These are phyloP conservation scores for Penicillium dipodomyicola DNA, from an alignment of 495 filamentous ascomycete genomes.

Conservation along the genomic window DNA sequence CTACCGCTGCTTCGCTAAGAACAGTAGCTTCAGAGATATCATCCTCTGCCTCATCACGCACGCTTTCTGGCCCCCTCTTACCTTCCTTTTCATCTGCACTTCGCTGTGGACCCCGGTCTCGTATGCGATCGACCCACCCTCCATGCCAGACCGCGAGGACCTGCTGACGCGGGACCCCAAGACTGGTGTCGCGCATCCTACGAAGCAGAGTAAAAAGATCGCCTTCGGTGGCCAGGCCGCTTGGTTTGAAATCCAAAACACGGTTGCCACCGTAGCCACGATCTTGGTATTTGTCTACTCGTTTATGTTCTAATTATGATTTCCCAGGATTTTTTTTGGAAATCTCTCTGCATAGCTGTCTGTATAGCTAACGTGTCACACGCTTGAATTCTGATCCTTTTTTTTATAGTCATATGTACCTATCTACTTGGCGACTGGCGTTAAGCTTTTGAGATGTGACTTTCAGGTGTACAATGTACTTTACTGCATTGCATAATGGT, in stretches of 20 bases:
- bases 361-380: conserved; percentile 14
- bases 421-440: not conserved
- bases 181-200: conserved; percentile 47
- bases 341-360: conserved; percentile 7
- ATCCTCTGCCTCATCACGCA: conserved; percentile 45
- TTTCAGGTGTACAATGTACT: not conserved
- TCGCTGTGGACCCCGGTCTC: conserved; percentile 41
- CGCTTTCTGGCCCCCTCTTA: conserved; percentile 48
- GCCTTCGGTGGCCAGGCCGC: conserved; percentile 41
- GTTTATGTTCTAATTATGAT: conserved; percentile 32
- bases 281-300: conserved; percentile 42
- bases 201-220: conserved; percentile 41
- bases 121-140: conserved; percentile 46
- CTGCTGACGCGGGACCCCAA: conserved; percentile 42
- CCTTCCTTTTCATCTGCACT: conserved; percentile 38
- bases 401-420: not conserved
- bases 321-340: not conserved
- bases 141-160: conserved; percentile 44
- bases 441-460: conserved; percentile 1
- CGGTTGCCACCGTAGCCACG: conserved; percentile 36
- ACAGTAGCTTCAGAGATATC: conserved; percentile 26
- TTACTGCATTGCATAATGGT: not conserved
- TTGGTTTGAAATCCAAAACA: conserved; percentile 45
- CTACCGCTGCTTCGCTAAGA: conserved; percentile 34
- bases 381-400: not conserved